Base-by-base conservation (phyloP, 495 filamentous ascomycete species). In the Aspergillus wentii region DNA sequence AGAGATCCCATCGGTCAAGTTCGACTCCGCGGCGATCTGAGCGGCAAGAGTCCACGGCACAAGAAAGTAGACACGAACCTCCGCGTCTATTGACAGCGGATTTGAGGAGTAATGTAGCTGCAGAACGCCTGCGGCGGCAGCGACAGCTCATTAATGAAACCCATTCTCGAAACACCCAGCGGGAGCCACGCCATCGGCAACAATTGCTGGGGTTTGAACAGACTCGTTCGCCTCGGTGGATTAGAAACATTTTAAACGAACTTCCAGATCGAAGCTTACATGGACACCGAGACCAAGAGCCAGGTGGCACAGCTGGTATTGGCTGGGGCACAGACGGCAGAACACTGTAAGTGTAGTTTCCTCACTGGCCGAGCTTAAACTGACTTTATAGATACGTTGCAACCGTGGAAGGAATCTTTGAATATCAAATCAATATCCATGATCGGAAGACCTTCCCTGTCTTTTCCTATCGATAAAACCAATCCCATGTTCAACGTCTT, bases 321-420 rank as follows among this genome's bases (percentile, higher is more conserved):
- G 70, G 75, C 7, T 88, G 83, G 82, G 83, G 80, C 38, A 69
- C 71, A 10, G 76, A 88, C 51, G 85, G 85, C 5, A 71, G 75
- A 51, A 72, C 66, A 29, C 49, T 90, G 85, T 88, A 67, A 71
- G 85, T 75, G 20, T n/a, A 30, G 34, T 41, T 1, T 11, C 5
- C 21, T 13, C 1, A 8, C 5, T 16, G 13, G 2, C 16, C 5
- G 28, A 35, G 19, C 18, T 17, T 25, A 13, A n/a, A 40, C 36
- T 62, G 18, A 35, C 34, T 36, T 25, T 19, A 11, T 40, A 87
- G 85, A 41, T 88, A 80, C 46, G 69, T 85, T 48, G 85, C 74
- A n/a, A 83, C 83, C 3, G 71, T 85, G 36, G 72, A 83, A 33
- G 85, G 85, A 14, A 83, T 90, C 13, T 82, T 85, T 41, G 81